Evolutionary conservation across 208 protist species (phyloP), one percentile per base, ranked within the genome.

Genomic region (Leishmania martiniquensis): DNA sequence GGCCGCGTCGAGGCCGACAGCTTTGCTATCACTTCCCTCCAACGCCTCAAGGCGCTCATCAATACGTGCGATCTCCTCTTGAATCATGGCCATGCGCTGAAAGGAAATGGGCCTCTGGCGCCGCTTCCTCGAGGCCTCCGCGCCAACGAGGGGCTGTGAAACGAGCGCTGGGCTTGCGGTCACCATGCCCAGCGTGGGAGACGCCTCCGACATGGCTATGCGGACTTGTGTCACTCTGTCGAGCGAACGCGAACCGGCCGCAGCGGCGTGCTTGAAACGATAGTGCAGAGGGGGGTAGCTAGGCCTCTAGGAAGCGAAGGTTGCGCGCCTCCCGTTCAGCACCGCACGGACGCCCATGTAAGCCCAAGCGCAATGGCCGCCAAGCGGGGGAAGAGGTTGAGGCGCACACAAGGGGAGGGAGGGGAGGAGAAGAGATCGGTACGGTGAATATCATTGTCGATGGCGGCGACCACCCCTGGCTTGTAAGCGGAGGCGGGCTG

Each of bases 31-130:
- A 22, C 79, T 80, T 71, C 67, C 75, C 55, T 74, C 74, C n/a
- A 90, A 77, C 47, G 76, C 63, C 49, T 76, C 75, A 5, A 97
- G 83, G n/a, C 92, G 87, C 39, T 69, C 72, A 55, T 97, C 90
- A 47, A 97, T 93, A 22, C 86, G 80, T 15, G 83, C 84, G 17
- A 97, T 85, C 77, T 95, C 91, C 59, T 92, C 88, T 37, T 97
- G 91, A 29, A 97, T 83, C 39, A 84, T 79, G 32, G 90, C 89
- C 91, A 97, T 93, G 22, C 90, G 88, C 32, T 89, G 82, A 78
- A 95, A 92, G 7, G 84, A 87, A 45, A 90, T 88, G 22, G 90
- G 87, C 75, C 88, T 90, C 49, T 85, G 81, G 10, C 77, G 75
- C 34, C 72, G 72, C 54, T 80, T 83, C 70, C 78, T 81, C 20